Evolutionary conservation across 441 rosid genomes (phyloP).

Genomic region (Cnidoscolus chayamansa): DNA sequence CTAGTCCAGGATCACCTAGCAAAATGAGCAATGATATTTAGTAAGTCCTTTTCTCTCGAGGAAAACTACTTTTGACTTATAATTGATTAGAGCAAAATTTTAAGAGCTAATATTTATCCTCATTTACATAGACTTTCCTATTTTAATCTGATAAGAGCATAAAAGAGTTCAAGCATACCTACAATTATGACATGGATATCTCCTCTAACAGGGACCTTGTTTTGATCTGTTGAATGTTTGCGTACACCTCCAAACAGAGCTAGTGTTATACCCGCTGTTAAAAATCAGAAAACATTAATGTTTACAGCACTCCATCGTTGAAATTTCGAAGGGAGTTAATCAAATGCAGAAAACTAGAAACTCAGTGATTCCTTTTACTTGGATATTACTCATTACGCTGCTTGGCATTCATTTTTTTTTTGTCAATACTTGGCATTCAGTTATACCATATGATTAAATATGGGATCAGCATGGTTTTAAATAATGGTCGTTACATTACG

Average conservation of each 20-base stretch:
- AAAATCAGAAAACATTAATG: conserved; percentile 21
- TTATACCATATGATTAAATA: neutral
- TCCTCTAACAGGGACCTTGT: conserved; percentile 99
- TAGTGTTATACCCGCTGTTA: conserved; percentile 88
- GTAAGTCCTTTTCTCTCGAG: conserved; percentile 15
- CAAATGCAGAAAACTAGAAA: conserved; percentile 12
- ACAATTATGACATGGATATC: conserved; percentile 97
- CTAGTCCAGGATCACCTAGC: conserved; percentile 97
- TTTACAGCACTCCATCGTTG: conserved; percentile 14
- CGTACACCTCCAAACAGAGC: conserved; percentile 96
- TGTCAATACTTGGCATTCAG: neutral
- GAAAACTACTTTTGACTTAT: neutral
- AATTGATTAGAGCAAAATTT: neutral
- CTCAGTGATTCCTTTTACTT: neutral
- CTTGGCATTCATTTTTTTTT: neutral
- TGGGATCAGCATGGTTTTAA: too few species aligned
- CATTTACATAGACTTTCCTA: neutral
- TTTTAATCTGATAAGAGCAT: conserved; percentile 10
- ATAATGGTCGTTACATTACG: too few species aligned
- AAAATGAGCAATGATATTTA: conserved; percentile 20
- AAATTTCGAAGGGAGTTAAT: conserved; percentile 1
- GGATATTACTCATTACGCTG: neutral
- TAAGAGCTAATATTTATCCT: neutral
- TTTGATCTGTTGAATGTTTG: conserved; percentile 78
- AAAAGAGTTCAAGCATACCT: conserved; percentile 48